Evolutionary conservation across 148 eudicot species (phyloP).

Genomic region (Camellia granthamiana): DNA sequence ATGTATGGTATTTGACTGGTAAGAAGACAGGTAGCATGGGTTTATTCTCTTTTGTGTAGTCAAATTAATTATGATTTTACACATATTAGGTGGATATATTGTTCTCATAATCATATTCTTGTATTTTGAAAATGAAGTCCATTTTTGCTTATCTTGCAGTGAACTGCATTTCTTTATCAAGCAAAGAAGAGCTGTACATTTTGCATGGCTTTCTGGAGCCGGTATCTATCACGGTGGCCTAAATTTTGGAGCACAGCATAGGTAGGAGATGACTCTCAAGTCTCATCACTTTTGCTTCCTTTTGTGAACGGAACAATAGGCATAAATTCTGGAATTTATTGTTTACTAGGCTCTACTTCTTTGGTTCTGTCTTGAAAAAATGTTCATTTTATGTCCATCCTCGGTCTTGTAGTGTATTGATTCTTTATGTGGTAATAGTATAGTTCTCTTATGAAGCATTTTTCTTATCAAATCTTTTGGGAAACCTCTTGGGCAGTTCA

Average conservation of each 20-base stretch:
- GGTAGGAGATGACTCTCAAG: conserved; percentile 38
- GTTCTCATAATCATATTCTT: neutral
- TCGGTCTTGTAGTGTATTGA: no score
- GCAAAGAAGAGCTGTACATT: conserved; percentile 93
- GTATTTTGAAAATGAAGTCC: conserved; percentile 15
- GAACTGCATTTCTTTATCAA: conserved; percentile 90
- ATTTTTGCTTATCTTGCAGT: conserved; percentile 50
- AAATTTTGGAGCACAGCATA: conserved; percentile 88
- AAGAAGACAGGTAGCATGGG: neutral
- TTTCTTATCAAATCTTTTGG: conserved; percentile 14
- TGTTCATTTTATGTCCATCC: no score
- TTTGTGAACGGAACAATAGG: no score
- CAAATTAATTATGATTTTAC: neutral
- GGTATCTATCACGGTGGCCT: conserved; percentile 97
- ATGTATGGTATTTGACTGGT: neutral
- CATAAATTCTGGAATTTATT: no score
- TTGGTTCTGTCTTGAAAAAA: no score
- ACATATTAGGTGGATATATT: neutral
- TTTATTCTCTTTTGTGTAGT: neutral
- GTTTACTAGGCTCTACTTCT: no score
- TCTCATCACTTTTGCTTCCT: no score
- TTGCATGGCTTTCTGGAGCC: conserved; percentile 96
- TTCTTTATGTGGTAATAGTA: neutral
- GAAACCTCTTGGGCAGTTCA: conserved; percentile 47
- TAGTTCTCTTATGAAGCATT: neutral